A percentile compares a stretch with the other conserved stretches of the same genome.
Evolutionary conservation across 1,284 basidiomycete species (phyloP).

Genomic region (Ustilago vetiveriae): DNA sequence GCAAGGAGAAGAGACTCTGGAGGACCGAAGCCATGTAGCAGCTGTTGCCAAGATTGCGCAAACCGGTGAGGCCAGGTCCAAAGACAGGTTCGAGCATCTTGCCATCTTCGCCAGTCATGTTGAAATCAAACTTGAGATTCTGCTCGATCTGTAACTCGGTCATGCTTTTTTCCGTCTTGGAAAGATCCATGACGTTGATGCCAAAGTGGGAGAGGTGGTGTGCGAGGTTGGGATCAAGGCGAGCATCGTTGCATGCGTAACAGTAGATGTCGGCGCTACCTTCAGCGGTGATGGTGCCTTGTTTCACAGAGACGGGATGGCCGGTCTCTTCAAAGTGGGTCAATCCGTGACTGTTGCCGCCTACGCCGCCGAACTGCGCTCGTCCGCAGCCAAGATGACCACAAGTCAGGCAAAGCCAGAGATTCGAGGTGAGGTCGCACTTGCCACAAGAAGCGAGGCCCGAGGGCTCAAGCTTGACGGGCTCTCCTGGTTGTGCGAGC

Average conservation of each 20-base stretch:
- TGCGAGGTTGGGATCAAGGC: constrained; percentile 80
- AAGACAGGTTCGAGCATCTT: constrained; percentile 87
- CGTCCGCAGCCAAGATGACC: constrained; percentile 95
- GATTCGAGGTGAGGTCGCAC: constrained; percentile 71
- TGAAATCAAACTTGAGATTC: constrained; percentile 94
- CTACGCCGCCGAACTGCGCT: constrained; percentile 82
- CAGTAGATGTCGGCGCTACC: constrained; percentile 94
- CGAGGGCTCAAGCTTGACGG: constrained; percentile 48
- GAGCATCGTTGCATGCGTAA: constrained; percentile 89
- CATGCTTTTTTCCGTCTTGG: constrained; percentile 96
- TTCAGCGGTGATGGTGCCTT: constrained; percentile 96
- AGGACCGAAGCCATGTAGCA: constrained; percentile 97
- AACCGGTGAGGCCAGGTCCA: constrained; percentile 86
- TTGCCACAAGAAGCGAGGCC: constrained; percentile 47
- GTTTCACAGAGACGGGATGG: constrained; percentile 88
- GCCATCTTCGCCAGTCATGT: constrained; percentile 88
- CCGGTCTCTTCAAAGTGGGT: constrained; percentile 79
- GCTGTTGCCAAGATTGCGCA: constrained; percentile 93
- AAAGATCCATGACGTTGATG: constrained; percentile 83
- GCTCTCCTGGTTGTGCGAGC: constrained; percentile 72
- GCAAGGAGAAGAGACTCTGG: constrained; percentile 85
- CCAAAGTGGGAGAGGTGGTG: constrained; percentile 83
- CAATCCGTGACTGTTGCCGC: constrained; percentile 91
- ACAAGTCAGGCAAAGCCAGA: constrained; percentile 92
- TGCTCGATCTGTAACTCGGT: constrained; percentile 98